These are phyloP conservation scores for Cenchrus purpureus DNA, from an alignment of 176 grass and related monocot species.

Conservation along the genomic window DNA sequence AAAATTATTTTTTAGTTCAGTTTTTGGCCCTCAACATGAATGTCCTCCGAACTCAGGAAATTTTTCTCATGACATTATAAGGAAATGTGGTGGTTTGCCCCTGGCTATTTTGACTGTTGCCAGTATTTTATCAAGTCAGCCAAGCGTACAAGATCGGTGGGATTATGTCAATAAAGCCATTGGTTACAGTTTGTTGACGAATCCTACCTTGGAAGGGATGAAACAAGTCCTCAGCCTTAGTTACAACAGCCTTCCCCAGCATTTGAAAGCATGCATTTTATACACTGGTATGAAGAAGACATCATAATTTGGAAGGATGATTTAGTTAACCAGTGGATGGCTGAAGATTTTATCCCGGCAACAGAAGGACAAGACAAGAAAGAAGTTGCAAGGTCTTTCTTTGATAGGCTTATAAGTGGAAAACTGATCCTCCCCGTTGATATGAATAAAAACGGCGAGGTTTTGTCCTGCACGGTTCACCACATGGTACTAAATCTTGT, in stretches of 20 bases:
- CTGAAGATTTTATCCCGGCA: slow-evolving; percentile 31
- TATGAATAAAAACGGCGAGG: neutral
- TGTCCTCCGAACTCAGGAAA: slow-evolving; percentile 30
- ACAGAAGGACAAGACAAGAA: neutral
- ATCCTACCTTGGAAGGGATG: slow-evolving; percentile 19
- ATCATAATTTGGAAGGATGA: slow-evolving; percentile 34
- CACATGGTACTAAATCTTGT: slow-evolving; percentile 27
- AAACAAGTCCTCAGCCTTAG: slow-evolving; percentile 33
- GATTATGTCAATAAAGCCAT: slow-evolving; percentile 34
- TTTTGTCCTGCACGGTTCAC: slow-evolving; percentile 24
- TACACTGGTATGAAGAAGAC: slow-evolving; percentile 38
- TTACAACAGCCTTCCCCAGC: slow-evolving; percentile 31
- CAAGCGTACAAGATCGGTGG: neutral
- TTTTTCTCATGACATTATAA: neutral
- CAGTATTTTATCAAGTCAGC: neutral
- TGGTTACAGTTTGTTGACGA: slow-evolving; percentile 7
- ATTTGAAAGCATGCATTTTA: slow-evolving; percentile 35
- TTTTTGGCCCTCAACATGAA: slow-evolving; percentile 6
- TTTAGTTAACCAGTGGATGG: slow-evolving; percentile 32
- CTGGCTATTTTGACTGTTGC: slow-evolving; percentile 27
- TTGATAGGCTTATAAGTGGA: slow-evolving; percentile 24
- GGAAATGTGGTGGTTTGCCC: slow-evolving; percentile 38
- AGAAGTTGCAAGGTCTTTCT: slow-evolving; percentile 4
- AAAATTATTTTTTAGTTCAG: slow-evolving; percentile 24
- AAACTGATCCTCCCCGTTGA: slow-evolving; percentile 30